phyloP scores from a whole-genome alignment of 2,329 filamentous ascomycete species.

The Cercospora janseana region DNA sequence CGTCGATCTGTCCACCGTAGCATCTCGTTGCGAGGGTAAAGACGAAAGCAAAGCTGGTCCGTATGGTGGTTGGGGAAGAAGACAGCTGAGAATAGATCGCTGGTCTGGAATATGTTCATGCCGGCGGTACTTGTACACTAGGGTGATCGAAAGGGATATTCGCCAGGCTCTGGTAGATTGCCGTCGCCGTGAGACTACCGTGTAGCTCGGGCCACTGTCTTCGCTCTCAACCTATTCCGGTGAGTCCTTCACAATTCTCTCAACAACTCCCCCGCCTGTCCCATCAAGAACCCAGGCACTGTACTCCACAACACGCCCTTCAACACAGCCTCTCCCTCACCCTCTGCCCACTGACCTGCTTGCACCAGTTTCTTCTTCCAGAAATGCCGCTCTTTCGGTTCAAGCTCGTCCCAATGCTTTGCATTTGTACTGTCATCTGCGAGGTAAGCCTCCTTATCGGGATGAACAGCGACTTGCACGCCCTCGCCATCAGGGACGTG shows the following conservation, averaged over 20 bases:
- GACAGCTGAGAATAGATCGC: no score
- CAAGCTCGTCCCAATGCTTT: constrained; percentile 70
- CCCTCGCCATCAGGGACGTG: constrained; percentile 39
- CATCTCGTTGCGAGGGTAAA: no score
- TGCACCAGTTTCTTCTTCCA: constrained; percentile 70
- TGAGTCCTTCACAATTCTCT: constrained; percentile 23
- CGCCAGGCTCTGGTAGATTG: no score
- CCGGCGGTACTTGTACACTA: no score
- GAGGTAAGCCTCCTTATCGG: constrained; percentile 44
- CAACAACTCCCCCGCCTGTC: constrained; percentile 39
- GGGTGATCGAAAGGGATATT: no score
- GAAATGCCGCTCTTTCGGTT: constrained; percentile 57
- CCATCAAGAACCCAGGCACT: constrained; percentile 53
- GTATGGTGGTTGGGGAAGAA: no score
- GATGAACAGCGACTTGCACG: constrained; percentile 37
- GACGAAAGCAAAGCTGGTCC: no score
- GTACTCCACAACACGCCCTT: constrained; percentile 75
- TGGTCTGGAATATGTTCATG: no score
- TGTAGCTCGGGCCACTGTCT: no score
- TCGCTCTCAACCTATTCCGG: no score
- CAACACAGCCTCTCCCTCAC: constrained; percentile 73
- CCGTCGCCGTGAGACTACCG: no score
- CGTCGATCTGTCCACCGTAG: no score
- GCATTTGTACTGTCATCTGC: constrained; percentile 46
- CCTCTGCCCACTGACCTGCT: constrained; percentile 75